These are phyloP conservation scores for Sedum album DNA, from an alignment of 164 flowering plant species.

Conservation along the genomic window DNA sequence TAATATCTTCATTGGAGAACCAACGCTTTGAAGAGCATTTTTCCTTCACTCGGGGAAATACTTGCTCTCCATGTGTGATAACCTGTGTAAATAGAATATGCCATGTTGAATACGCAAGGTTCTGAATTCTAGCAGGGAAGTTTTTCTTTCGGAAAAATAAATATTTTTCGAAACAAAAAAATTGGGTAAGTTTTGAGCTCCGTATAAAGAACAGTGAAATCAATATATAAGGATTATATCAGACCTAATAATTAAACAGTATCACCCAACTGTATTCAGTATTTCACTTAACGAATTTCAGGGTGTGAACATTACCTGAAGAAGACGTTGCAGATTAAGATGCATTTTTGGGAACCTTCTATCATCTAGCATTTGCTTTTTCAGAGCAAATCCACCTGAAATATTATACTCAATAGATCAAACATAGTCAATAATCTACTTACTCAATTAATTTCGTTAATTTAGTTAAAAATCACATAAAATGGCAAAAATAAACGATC, in stretches of 20 bases:
- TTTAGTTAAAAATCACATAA: too few species aligned
- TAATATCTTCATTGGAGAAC: conserved; percentile 67
- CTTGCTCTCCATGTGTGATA: conserved; percentile 92
- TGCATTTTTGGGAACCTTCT: conserved; percentile 92
- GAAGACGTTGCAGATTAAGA: conserved; percentile 80
- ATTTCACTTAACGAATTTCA: not conserved
- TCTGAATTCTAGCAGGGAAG: too few species aligned
- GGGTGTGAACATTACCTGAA: conserved; percentile 53
- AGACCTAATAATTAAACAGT: too few species aligned
- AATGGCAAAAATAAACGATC: too few species aligned
- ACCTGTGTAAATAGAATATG: conserved; percentile 40
- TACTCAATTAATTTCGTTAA: too few species aligned
- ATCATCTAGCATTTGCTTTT: conserved; percentile 89
- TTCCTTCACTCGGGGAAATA: conserved; percentile 88
- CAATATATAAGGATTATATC: too few species aligned
- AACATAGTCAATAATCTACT: not conserved
- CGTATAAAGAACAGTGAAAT: too few species aligned
- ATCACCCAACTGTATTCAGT: not conserved
- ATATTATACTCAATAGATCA: not conserved
- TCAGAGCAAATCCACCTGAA: conserved; percentile 77
- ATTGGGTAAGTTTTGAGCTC: too few species aligned
- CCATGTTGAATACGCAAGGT: too few species aligned
- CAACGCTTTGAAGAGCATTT: conserved; percentile 72
- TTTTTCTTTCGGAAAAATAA: too few species aligned
- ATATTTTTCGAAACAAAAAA: too few species aligned